phyloP scores from a whole-genome alignment of 352 stramenopile genomes.

The Globisporangium cederbergense region DNA sequence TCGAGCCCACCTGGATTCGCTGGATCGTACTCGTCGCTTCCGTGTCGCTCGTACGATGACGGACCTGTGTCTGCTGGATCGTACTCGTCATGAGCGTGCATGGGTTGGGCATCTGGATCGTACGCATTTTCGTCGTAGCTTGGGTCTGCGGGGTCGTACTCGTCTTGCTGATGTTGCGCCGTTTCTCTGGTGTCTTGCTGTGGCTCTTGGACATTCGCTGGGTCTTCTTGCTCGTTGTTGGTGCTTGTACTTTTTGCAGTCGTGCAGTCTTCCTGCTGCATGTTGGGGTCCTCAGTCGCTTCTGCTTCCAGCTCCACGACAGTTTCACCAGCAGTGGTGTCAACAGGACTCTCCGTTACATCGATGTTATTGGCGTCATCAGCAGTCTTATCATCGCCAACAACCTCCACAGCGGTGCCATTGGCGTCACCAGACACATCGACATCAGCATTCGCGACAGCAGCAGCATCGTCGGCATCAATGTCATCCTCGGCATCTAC shows the following conservation, averaged over 20 bases:
- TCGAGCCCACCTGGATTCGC: constrained; percentile 11
- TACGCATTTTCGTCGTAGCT: constrained; percentile 21
- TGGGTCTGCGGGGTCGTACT: constrained; percentile 25
- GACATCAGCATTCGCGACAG: neutral
- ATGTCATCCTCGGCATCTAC: neutral
- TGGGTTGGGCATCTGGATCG: constrained; percentile 11
- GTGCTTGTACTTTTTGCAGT: neutral
- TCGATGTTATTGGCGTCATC: neutral
- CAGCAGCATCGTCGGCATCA: neutral
- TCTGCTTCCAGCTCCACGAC: neutral
- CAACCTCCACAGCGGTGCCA: neutral
- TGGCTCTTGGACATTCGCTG: neutral
- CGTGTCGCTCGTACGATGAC: constrained; percentile 12
- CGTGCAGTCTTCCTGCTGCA: neutral
- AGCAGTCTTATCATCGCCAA: neutral
- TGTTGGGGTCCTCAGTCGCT: neutral
- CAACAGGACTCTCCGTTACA: neutral
- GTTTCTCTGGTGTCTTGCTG: neutral
- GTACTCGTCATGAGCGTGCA: constrained; percentile 38
- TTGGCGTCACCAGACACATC: neutral
- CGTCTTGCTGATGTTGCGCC: constrained; percentile 14
- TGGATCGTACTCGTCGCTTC: constrained; percentile 26
- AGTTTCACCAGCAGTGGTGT: neutral
- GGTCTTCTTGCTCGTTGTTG: neutral
- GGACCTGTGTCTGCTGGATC: constrained; percentile 6